phyloP scores from a whole-genome alignment of 495 filamentous ascomycete species.

The Aspergillus heteromorphus region DNA sequence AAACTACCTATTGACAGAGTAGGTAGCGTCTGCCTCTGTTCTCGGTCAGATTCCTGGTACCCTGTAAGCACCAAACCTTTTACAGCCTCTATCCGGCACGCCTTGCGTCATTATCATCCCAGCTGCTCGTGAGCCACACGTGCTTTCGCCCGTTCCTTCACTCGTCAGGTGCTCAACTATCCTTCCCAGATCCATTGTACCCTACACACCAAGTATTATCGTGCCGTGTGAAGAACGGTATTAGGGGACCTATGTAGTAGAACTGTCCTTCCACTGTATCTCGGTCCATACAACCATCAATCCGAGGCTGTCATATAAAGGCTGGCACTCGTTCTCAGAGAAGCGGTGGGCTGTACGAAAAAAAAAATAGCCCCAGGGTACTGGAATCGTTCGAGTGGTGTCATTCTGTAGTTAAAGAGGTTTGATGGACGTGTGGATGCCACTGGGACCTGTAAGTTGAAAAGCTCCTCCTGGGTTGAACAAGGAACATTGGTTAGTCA shows the following conservation, averaged over 20 bases:
- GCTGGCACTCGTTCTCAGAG: background rate
- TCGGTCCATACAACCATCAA: background rate
- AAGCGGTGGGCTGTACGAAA: background rate
- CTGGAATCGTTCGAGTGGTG: background rate
- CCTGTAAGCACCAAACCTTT: background rate
- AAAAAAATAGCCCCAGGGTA: background rate
- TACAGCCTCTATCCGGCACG: background rate
- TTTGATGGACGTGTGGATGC: background rate
- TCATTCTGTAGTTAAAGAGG: background rate
- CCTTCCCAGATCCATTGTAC: background rate
- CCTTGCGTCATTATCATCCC: background rate
- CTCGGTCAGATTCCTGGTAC: background rate
- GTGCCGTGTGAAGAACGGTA: background rate
- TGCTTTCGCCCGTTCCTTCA: background rate
- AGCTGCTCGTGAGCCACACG: background rate
- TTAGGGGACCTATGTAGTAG: background rate
- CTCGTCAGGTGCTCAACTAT: background rate
- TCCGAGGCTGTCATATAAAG: background rate
- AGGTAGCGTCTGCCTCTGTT: background rate
- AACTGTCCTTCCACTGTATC: background rate
- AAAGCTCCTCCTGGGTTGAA: background rate
- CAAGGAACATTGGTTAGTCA: background rate
- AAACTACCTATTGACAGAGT: no score
- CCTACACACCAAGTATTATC: background rate
- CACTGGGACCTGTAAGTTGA: background rate